Evolutionary conservation across 2,329 filamentous ascomycete genomes (phyloP), one percentile per base, ranked within the genome.

Genomic region (Ophiostoma sp.): DNA sequence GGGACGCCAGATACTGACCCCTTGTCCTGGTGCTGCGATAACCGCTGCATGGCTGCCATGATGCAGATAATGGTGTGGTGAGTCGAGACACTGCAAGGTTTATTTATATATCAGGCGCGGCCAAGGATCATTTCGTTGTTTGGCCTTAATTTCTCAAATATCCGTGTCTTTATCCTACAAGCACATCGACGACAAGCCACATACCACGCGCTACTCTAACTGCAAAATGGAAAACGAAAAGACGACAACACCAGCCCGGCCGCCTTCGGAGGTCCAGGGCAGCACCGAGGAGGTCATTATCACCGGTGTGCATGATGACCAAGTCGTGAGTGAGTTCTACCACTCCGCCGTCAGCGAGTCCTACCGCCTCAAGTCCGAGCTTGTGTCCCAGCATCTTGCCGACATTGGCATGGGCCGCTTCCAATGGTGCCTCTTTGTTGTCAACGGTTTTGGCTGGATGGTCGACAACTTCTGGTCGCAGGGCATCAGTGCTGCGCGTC

Each of bases 401-500:
- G 66, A 38, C 4, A 70, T 71, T 49, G 70, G 70, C 42, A 71
- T 71, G 70, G 70, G 70, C 18, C 49, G 45, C 18, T 71, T 70
- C 60, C 68, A 71, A 49, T 71, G 79, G 78, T 74, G 74, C 7
- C 75, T 82, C 1, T 82, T 82, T 70, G 73, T 80, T 14, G 77
- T 82, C n/a, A 80, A 76, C n/a, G 80, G 80, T 41, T 79, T 80
- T 58, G 80, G 80, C 36, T 82, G 78, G 78, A 79, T 81, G 62
- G 76, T 80, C 18, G 79, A 81, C 74, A 81, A 81, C 69, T 77
- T 78, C 69, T 78, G 76, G 76, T 76, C 73, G 5, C 77, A 78
- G 69, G 77, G 76, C 38, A 76, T 78, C 70, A 76, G 74, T 14
- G 76, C 76, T 8, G 72, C 76, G 4, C 75, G 77, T 0, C 76